phyloP scores from a whole-genome alignment of 192 early-diverging fungal genomes.

The Coemansia sp. region DNA sequence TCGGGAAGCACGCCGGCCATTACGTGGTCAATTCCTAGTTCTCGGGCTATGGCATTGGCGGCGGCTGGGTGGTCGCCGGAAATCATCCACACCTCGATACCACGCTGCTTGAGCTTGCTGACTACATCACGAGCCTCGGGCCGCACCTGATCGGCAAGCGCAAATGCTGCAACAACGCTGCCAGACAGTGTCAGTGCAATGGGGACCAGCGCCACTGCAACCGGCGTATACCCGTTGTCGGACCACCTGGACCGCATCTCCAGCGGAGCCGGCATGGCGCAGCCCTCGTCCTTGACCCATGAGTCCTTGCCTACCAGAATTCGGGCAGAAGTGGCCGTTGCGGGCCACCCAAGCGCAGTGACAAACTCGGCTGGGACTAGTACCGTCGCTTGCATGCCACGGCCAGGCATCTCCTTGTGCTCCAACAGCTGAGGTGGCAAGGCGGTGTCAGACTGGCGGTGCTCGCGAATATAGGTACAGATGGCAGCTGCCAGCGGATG shows the following conservation, averaged over 20 bases:
- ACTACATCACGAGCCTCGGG: conserved; percentile 81
- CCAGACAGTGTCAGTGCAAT: conserved; percentile 60
- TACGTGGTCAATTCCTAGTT: conserved; percentile 86
- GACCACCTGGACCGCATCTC: conserved; percentile 55
- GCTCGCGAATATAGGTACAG: conserved; percentile 60
- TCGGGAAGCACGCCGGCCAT: conserved; percentile 89
- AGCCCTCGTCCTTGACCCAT: conserved; percentile 65
- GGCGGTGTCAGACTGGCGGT: conserved; percentile 23
- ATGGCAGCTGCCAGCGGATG: conserved; percentile 86
- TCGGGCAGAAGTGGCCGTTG: conserved; percentile 14
- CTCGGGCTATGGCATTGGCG: conserved; percentile 76
- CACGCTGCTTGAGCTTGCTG: conserved; percentile 68
- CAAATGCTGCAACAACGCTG: conserved; percentile 65
- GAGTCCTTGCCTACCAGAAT: conserved; percentile 72
- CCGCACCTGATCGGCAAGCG: conserved; percentile 82
- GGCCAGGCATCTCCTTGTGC: conserved; percentile 48
- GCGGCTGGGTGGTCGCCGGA: conserved; percentile 90
- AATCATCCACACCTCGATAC: conserved; percentile 85
- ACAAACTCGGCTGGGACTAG: conserved; percentile 23
- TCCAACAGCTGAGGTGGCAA: conserved; percentile 26
- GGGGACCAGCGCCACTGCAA: conserved; percentile 41
- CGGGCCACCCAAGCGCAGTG: conserved; percentile 33
- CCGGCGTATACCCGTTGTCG: conserved; percentile 69
- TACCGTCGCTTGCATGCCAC: conserved; percentile 47
- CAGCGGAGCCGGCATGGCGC: conserved; percentile 49